Evolutionary conservation across 2,329 filamentous ascomycete genomes (phyloP).

Genomic region (Grosmannia penicillata): DNA sequence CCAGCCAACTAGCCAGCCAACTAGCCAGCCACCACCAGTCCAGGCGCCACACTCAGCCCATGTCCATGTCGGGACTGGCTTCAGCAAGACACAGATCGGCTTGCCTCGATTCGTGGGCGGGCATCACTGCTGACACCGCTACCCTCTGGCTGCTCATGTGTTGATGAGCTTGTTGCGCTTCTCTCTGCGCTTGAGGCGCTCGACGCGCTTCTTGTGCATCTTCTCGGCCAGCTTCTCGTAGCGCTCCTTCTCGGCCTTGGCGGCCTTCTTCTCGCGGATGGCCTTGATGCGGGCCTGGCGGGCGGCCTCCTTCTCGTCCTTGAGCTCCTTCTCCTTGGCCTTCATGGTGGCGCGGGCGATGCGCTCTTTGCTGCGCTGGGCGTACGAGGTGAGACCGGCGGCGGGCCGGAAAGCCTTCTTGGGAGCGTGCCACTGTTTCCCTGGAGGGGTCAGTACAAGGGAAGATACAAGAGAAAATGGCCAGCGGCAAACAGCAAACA

Average conservation of each 20-base stretch:
- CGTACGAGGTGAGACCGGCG: slow-evolving; percentile 63
- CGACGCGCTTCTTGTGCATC: slow-evolving; percentile 93
- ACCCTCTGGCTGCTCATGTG: slow-evolving; percentile 43
- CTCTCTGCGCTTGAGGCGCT: slow-evolving; percentile 85
- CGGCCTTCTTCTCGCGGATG: slow-evolving; percentile 72
- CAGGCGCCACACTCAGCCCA: too few relatives aligned
- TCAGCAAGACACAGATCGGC: too few relatives aligned
- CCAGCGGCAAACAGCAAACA: too few relatives aligned
- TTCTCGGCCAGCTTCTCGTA: slow-evolving; percentile 92
- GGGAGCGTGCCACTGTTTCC: slow-evolving; percentile 83
- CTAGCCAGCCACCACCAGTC: too few relatives aligned
- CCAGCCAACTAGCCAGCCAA: too few relatives aligned
- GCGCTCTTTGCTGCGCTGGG: slow-evolving; percentile 58
- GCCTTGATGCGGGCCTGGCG: slow-evolving; percentile 56
- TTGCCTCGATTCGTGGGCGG: too few relatives aligned
- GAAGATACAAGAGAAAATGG: too few relatives aligned
- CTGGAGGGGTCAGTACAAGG: too few relatives aligned
- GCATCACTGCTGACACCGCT: too few relatives aligned
- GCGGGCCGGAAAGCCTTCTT: slow-evolving; percentile 77
- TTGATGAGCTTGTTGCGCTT: slow-evolving; percentile 83
- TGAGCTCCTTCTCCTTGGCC: slow-evolving; percentile 88
- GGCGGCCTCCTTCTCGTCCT: slow-evolving; percentile 73
- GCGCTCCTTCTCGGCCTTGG: slow-evolving; percentile 84
- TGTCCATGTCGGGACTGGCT: too few relatives aligned
- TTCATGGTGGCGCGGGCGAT: slow-evolving; percentile 63